These are phyloP conservation scores for Ustilago esculenta DNA, from an alignment of 1,284 basidiomycete genomes.

Conservation along the genomic window DNA sequence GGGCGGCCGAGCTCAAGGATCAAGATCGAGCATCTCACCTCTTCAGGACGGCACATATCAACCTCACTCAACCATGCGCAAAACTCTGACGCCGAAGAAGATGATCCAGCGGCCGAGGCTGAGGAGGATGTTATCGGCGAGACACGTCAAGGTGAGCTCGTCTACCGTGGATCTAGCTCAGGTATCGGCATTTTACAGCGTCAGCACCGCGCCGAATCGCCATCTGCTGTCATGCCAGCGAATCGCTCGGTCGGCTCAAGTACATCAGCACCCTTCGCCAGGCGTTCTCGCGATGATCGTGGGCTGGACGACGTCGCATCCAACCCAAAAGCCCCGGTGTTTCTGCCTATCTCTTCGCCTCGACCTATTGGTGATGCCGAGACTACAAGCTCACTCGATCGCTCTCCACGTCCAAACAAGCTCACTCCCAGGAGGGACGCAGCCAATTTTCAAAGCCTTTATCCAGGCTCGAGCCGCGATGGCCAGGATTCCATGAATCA, in stretches of 20 bases:
- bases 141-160: slow-evolving; percentile 48
- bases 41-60: slow-evolving; percentile 1
- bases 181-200: slow-evolving; percentile 58
- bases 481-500: background rate
- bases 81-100: slow-evolving; percentile 18
- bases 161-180: slow-evolving; percentile 58
- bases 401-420: slow-evolving; percentile 15
- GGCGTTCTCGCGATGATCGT: slow-evolving; percentile 20
- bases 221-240: slow-evolving; percentile 4
- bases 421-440: slow-evolving; percentile 10
- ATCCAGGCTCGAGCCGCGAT: slow-evolving; percentile 17
- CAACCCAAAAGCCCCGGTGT: slow-evolving; percentile 23
- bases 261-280: slow-evolving; percentile 25
- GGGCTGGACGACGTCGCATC: background rate
- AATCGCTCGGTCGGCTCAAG: slow-evolving; percentile 23
- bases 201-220: slow-evolving; percentile 40
- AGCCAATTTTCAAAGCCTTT: slow-evolving; percentile 11
- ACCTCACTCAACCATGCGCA: background rate
- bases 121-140: slow-evolving; percentile 49
- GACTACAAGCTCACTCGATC: slow-evolving; percentile 34
- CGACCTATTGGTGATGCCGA: slow-evolving; percentile 22
- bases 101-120: slow-evolving; percentile 24
- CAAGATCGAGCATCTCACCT: slow-evolving; percentile 30
- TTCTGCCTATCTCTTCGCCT: slow-evolving; percentile 39
- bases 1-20: slow-evolving; percentile 10